These are phyloP conservation scores for Soucietia sequanensis DNA, from an alignment of 805 yeast genomes.

Conservation along the genomic window DNA sequence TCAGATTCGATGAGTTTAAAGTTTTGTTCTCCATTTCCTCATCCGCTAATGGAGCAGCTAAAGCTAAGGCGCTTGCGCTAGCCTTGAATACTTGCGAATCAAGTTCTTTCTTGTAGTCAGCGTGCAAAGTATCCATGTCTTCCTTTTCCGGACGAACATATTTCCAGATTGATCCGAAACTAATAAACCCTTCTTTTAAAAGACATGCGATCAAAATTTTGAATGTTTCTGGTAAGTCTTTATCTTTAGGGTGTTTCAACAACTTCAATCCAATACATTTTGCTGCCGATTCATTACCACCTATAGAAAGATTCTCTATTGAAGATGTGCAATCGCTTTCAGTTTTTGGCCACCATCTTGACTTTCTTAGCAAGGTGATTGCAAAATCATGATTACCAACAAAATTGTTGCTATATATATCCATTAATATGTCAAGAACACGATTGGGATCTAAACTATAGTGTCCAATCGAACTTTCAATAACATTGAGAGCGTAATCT, in stretches of 20 bases:
- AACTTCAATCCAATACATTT: constrained; percentile 51
- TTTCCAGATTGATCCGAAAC: constrained; percentile 59
- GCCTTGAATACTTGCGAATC: constrained; percentile 61
- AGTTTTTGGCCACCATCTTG: constrained; percentile 67
- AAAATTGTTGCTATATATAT: constrained; percentile 46
- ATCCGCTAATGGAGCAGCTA: constrained; percentile 79
- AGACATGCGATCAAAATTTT: constrained; percentile 52
- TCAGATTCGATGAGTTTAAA: constrained; percentile 11
- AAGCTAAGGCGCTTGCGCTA: constrained; percentile 74
- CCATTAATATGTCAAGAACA: constrained; percentile 61
- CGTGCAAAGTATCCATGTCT: constrained; percentile 44
- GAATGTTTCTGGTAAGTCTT: constrained; percentile 40
- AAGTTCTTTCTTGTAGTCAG: constrained; percentile 42
- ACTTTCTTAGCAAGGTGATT: constrained; percentile 46
- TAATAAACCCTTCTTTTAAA: constrained; percentile 64
- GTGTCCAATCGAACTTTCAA: constrained; percentile 67
- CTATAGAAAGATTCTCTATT: constrained; percentile 34
- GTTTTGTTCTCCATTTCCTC: constrained; percentile 41
- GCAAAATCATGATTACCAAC: constrained; percentile 46
- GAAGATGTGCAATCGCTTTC: constrained; percentile 30
- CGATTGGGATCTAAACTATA: constrained; percentile 73
- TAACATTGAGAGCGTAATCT: constrained; percentile 42
- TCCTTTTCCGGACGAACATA: constrained; percentile 54
- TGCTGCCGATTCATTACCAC: constrained; percentile 59
- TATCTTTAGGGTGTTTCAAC: constrained; percentile 25